A percentile compares a stretch with the other conserved stretches of the same genome.
These are phyloP conservation scores for Trichoderma sp. DNA, from an alignment of 2,329 filamentous ascomycete species.

Conservation along the genomic window DNA sequence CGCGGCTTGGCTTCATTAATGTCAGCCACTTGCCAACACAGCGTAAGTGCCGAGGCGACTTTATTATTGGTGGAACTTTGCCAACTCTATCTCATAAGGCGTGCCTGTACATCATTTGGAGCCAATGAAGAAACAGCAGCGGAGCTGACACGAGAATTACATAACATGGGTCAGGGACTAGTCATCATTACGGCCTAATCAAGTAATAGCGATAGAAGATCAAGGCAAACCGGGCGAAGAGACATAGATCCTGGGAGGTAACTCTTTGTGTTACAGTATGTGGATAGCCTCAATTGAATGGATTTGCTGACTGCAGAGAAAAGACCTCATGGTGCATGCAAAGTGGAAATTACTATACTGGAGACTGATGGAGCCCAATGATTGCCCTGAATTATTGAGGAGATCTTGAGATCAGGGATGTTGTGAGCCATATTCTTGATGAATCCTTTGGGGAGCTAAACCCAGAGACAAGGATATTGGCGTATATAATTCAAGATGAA, in stretches of 20 bases:
- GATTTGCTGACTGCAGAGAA: neutral
- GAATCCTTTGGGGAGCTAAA: neutral
- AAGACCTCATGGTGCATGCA: neutral
- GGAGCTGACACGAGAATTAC: slow-evolving; percentile 13
- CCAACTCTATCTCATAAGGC: neutral
- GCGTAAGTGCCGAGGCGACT: neutral
- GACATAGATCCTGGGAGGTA: neutral
- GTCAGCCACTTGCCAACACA: slow-evolving; percentile 14
- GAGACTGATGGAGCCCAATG: neutral
- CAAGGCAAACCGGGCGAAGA: neutral
- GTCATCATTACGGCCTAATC: neutral
- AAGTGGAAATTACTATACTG: neutral
- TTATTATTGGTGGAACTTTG: neutral
- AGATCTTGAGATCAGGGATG: neutral
- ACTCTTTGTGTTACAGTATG: neutral
- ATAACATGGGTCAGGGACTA: neutral
- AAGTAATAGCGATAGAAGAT: neutral
- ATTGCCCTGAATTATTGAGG: neutral
- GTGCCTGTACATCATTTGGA: neutral
- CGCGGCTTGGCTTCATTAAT: neutral
- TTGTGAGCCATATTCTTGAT: neutral
- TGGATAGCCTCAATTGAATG: neutral
- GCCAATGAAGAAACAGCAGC: neutral
- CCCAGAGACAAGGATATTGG: neutral
- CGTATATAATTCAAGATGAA: neutral